Evolutionary conservation across 306 rosid species (phyloP).

Genomic region (Comarum palustre): DNA sequence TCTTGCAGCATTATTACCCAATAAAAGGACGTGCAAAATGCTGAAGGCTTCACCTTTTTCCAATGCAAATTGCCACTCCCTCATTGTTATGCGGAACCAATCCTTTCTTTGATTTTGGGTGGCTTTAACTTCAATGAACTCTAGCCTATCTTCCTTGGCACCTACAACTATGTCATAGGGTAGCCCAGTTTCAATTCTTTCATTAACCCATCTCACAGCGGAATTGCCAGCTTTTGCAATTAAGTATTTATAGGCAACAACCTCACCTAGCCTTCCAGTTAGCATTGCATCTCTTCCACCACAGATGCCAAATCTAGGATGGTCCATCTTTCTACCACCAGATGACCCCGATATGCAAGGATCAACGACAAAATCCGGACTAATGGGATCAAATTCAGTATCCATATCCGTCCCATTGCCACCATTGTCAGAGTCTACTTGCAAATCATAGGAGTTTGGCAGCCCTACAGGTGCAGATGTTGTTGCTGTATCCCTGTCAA

Average conservation of each 20-base stretch:
- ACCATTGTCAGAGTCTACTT: no score
- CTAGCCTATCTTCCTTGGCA: conserved; percentile 32
- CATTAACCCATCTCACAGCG: conserved; percentile 73
- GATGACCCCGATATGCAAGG: conserved; percentile 23
- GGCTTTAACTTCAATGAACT: conserved; percentile 83
- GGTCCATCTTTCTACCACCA: conserved; percentile 42
- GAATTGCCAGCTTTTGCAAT: conserved; percentile 38
- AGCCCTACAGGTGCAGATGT: conserved; percentile 36
- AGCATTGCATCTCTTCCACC: no score
- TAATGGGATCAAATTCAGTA: conserved; percentile 2
- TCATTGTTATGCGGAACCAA: conserved; percentile 71
- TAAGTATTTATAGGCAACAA: conserved; percentile 62
- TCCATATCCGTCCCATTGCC: no score
- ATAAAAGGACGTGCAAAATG: conserved; percentile 59
- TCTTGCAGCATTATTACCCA: conserved; percentile 42
- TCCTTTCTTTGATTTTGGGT: conserved; percentile 74
- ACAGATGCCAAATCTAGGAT: conserved; percentile 54
- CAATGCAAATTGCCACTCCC: conserved; percentile 78
- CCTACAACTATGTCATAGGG: conserved; percentile 70
- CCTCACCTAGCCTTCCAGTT: conserved; percentile 80
- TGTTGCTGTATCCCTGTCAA: conserved; percentile 32
- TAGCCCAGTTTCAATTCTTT: conserved; percentile 61
- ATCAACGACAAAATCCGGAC: neutral
- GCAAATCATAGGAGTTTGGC: conserved; percentile 24
- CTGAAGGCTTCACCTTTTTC: conserved; percentile 73